phyloP scores from a whole-genome alignment of 2,329 filamentous ascomycete genomes.

The Nothophoma quercina region DNA sequence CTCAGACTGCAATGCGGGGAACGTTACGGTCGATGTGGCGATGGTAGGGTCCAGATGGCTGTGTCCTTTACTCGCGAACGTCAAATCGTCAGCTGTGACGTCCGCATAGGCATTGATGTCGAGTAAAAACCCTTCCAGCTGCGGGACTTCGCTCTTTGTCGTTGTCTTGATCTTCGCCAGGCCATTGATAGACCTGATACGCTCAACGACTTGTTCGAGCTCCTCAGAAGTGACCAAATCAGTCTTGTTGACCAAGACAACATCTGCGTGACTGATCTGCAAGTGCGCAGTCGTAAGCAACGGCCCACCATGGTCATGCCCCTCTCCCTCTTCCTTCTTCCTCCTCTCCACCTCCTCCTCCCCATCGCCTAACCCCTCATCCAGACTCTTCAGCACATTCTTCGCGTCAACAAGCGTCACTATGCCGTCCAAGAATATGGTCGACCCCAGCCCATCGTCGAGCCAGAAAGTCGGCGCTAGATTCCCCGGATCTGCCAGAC shows the following conservation, averaged over 20 bases:
- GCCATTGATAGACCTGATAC: slow-evolving; percentile 86
- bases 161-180: slow-evolving; percentile 86
- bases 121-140: slow-evolving; percentile 83
- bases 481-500: slow-evolving; percentile 93
- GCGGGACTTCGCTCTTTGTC: slow-evolving; percentile 77
- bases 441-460: slow-evolving; percentile 92
- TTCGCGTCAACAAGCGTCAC: slow-evolving; percentile 95
- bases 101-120: slow-evolving; percentile 94
- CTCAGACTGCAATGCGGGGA: slow-evolving; percentile 65
- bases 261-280: slow-evolving; percentile 96
- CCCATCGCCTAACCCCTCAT: slow-evolving; percentile 63
- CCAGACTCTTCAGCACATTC: slow-evolving; percentile 83
- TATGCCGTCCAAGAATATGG: slow-evolving; percentile 95
- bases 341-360: slow-evolving; percentile 52
- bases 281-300: slow-evolving; percentile 91
- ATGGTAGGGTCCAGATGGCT: slow-evolving; percentile 94
- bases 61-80: slow-evolving; percentile 78
- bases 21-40: slow-evolving; percentile 76
- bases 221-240: slow-evolving; percentile 79
- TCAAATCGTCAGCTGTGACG: slow-evolving; percentile 69
- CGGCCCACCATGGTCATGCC: slow-evolving; percentile 69
- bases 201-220: slow-evolving; percentile 71
- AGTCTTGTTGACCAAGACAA: slow-evolving; percentile 91
- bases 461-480: slow-evolving; percentile 97
- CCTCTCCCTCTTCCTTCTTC: slow-evolving; percentile 60